phyloP scores from a whole-genome alignment of 2,329 filamentous ascomycete genomes.

The Hysterium pulicare region DNA sequence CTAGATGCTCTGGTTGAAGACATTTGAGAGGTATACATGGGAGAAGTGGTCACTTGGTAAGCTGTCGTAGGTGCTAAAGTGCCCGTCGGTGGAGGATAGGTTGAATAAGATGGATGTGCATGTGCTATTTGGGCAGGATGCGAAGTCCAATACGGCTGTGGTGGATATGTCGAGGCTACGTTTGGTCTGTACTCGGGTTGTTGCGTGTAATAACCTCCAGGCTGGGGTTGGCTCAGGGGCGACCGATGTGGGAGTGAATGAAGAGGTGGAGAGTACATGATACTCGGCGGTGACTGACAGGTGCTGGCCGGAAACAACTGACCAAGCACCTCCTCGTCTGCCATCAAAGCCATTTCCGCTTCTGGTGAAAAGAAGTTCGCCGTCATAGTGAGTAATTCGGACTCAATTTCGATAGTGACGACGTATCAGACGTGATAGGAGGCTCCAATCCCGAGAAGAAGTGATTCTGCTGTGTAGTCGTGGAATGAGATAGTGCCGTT shows the following conservation, averaged over 20 bases:
- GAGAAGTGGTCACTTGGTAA: conserved; percentile 6
- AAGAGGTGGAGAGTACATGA: conserved; percentile 36
- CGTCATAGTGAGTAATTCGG: conserved; percentile 17
- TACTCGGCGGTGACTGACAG: conserved; percentile 36
- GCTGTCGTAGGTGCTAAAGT: conserved; percentile 23
- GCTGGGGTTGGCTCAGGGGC: conserved; percentile 19
- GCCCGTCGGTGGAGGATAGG: conserved; percentile 29
- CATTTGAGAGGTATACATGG: conserved; percentile 15
- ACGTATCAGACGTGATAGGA: conserved; percentile 3
- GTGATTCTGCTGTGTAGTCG: background rate
- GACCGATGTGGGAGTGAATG: conserved; percentile 28
- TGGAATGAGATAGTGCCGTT: background rate
- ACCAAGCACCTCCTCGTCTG: conserved; percentile 29
- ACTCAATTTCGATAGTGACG: background rate
- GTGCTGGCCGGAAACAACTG: conserved; percentile 35
- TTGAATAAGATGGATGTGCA: conserved; percentile 30
- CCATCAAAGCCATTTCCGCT: conserved; percentile 35
- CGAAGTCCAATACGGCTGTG: conserved; percentile 29
- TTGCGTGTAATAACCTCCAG: conserved; percentile 25
- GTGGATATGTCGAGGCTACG: conserved; percentile 32
- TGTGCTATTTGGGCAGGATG: conserved; percentile 25
- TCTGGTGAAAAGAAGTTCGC: conserved; percentile 35
- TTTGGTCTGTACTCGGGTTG: conserved; percentile 25
- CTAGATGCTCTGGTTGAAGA: conserved; percentile 24
- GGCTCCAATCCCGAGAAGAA: background rate